Evolutionary conservation across 306 rosid genomes (phyloP).

Genomic region (Pyrus pyrifolia): DNA sequence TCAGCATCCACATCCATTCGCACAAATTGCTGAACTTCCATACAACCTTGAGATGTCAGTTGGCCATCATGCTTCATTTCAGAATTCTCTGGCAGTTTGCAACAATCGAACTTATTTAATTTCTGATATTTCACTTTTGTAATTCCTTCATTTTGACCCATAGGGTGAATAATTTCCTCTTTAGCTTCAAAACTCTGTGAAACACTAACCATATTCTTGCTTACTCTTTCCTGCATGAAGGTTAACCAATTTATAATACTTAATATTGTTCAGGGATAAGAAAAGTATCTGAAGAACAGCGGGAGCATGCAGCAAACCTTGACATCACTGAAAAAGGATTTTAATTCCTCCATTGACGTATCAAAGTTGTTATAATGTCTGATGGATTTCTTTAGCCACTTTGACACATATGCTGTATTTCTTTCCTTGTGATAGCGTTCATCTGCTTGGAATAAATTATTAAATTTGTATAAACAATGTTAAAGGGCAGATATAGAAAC

Average conservation of each 20-base stretch:
- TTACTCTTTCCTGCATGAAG: conserved; percentile 55
- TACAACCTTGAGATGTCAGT: conserved; percentile 32
- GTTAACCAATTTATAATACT: conserved; percentile 9
- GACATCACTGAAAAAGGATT: conserved; percentile 55
- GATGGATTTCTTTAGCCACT: conserved; percentile 80
- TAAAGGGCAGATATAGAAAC: not conserved
- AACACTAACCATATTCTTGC: conserved; percentile 31
- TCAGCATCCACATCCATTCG: conserved; percentile 22
- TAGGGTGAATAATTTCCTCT: conserved; percentile 18
- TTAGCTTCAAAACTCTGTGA: conserved; percentile 22
- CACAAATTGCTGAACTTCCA: conserved; percentile 26
- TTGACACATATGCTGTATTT: conserved; percentile 62
- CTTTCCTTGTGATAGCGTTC: conserved; percentile 82
- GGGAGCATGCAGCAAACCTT: conserved; percentile 41
- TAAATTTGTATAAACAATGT: not conserved
- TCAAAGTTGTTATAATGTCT: conserved; percentile 54
- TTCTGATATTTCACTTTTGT: conserved; percentile 35
- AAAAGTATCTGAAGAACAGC: not conserved
- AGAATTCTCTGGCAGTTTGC: conserved; percentile 24
- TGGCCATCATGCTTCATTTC: conserved; percentile 20
- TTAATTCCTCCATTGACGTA: conserved; percentile 48
- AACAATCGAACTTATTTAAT: conserved; percentile 24
- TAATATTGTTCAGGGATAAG: not conserved
- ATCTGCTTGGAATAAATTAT: conserved; percentile 49
- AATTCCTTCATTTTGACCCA: conserved; percentile 25